Base-by-base conservation (phyloP, 805 yeast species). In the Kuraishia hungarica region DNA sequence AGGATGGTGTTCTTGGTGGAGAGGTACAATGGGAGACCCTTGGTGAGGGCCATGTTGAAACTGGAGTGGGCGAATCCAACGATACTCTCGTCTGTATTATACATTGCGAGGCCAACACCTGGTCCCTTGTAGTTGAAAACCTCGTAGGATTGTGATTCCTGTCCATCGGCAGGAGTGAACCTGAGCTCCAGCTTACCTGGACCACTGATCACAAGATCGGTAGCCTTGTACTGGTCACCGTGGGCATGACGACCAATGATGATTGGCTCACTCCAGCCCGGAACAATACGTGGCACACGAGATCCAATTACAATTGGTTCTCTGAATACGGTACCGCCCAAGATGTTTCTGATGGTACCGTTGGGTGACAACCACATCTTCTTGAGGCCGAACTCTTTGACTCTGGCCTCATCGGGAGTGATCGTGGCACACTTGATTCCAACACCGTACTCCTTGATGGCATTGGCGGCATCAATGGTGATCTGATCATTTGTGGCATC, bases 331-430 rank as follows among this genome's bases (percentile, higher is more conserved):
- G 97, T 93, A 57, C 98, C 98, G 53, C 97, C 97, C 58, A 93
- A 77, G 59, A 93, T 86, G 76, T 93, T 93, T 75, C 98, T 86
- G 70, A 93, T 89, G 53, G 98, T 93, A 58, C 98, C 98, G 73
- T 93, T 93, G 60, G 98, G 98, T 17, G 97, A 89, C 57, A 87
- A 79, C 97, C 97, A 93, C 98, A 93, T 93, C 72, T 91, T 87
- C 76, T 93, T 91, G 71, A 93, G 80, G 55, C 80, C 75, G 72
- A 90, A 93, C 72, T 93, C 98, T 71, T 88, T 77, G 54, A 93
- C 97, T 66, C 98, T 84, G 51, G 89, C 94, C 76, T 93, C 98
- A 68, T 89, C 96, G 7, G 98, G 97, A n/a, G 98, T 93, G 70
- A 93, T 93, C 53, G 98, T 93, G 56, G 98, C 98, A 76, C 98